Evolutionary conservation across 441 rosid species (phyloP), one percentile per base, ranked within the genome.

Genomic region (Brassica balearica): DNA sequence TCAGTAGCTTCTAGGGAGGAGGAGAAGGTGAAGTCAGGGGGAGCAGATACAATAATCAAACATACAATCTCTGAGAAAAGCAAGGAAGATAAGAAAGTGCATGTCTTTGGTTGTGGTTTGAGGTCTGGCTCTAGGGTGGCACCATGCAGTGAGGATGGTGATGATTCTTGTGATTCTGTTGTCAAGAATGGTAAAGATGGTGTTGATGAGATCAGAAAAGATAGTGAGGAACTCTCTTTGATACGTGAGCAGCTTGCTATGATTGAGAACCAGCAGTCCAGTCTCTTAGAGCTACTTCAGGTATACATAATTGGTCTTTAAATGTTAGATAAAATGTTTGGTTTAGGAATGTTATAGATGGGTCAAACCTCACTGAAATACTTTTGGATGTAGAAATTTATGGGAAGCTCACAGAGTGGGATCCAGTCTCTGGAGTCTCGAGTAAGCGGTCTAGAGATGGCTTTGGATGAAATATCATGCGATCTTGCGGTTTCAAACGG

Each of bases 331-430:
- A 29, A 29, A 29, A 29, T 29, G 34, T 29, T 29, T 29, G 34
- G 34, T 29, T 29, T 29, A 29, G 34, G 34, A 29, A 29, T 29
- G 34, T 29, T 65, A 82, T 97, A 92, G 87, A 86, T 89, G 91
- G 93, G 91, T 67, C 41, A 34, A 34, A 6, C 41, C 8, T 34
- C 41, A 34, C 41, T 0, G 41, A 34, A 43, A 10, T 0, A 43
- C 12, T 55, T 74, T 80, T 83, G 74, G 80, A 74, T 84, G 2
- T 79, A 95, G 99, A 89, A 87, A 89, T 95, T 91, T 84, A 95
- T 95, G 53, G 98, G 98, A 82, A 90, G 88, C 74, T 95, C 99
- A 48, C 95, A 90, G 82, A 91, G 76, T 72, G 98, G 99, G 38
- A 83, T 95, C 20, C 86, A 63, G 65, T 91, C 96, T 68, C 78